Evolutionary conservation across 2,329 filamentous ascomycete genomes (phyloP).

Genomic region (Colletotrichum spaethianum): DNA sequence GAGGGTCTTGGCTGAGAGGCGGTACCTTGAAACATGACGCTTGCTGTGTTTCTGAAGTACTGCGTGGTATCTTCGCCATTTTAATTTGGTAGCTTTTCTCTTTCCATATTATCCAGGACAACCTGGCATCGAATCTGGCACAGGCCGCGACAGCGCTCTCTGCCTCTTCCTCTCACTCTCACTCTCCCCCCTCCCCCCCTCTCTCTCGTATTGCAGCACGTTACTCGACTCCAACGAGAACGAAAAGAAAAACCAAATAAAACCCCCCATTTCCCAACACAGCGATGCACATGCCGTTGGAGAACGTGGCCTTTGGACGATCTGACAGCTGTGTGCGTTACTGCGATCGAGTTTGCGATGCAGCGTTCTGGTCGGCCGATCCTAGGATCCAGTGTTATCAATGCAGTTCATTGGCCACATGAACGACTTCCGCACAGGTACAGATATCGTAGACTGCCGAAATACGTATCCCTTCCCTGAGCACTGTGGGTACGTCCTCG

Average conservation of each 20-base stretch:
- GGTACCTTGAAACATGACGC: slow-evolving; percentile 33
- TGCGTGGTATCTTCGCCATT: slow-evolving; percentile 7
- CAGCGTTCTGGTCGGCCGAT: background rate
- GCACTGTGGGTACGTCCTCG: background rate
- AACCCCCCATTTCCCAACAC: no score
- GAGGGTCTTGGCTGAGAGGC: slow-evolving; percentile 29
- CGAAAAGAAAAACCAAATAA: background rate
- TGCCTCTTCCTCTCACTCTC: background rate
- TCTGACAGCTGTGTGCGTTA: background rate
- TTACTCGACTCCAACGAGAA: background rate
- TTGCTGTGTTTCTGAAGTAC: slow-evolving; percentile 19
- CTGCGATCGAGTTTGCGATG: background rate
- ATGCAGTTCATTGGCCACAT: background rate
- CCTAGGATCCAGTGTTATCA: background rate
- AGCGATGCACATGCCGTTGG: background rate
- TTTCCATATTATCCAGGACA: slow-evolving; percentile 8
- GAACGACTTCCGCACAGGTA: background rate
- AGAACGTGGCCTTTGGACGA: background rate
- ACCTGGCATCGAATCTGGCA: slow-evolving; percentile 12
- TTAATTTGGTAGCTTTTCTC: background rate
- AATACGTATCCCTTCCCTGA: slow-evolving; percentile 2
- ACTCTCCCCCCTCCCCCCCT: no score
- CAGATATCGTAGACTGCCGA: background rate
- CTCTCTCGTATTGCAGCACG: background rate
- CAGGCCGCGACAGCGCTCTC: background rate